Base-by-base conservation (phyloP, 331 rosid species). In the Malus hybrid region DNA sequence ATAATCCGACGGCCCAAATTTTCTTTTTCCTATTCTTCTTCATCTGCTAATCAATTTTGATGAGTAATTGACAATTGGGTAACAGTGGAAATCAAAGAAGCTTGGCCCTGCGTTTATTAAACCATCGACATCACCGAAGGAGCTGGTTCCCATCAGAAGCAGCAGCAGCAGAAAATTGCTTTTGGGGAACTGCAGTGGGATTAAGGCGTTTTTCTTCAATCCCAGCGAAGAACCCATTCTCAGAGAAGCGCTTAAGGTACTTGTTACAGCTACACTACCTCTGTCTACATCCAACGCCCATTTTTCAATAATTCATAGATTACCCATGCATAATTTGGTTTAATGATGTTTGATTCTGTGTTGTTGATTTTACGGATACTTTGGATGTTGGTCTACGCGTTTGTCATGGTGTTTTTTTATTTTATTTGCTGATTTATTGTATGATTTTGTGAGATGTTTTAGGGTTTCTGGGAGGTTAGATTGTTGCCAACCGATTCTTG, bases 181-280 rank as follows among this genome's bases (percentile, higher is more conserved):
- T 34, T 57, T 84, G 31, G 67, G 70, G 34, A 77, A 66, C 22
- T 74, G 72, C 27, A 44, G 12, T 76, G 80, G 75, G 75, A 82
- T 88, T 77, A 80, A 67, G 34, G 86, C 90, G 6, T 86, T 80
- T 77, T 86, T 88, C 81, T 86, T 83, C 80, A 93, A 89, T 84
- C 96, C 97, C 28, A 71, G 29, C 3, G 87, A 88, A 22, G 96
- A 93, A 39, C 96, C 93, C 61, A 71, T 93, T 67, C 7, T 86
- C 76, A 79, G 78, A 75, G 90, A 93, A 78, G 96, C 88, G 67
- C 76, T 91, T 66, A 91, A 93, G 98, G 98, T 46, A 42, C n/a
- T 28, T 3, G 10, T 28, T 3, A n/a, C 18, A 22, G 42, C 36
- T 27, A 46, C 24, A 4, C 56, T 50, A 50, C 56, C 56, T 36